A percentile compares a stretch with the other conserved stretches of the same genome.
These are phyloP conservation scores for Tricholomella constricta DNA, from an alignment of 768 basidiomycete genomes.

Conservation along the genomic window DNA sequence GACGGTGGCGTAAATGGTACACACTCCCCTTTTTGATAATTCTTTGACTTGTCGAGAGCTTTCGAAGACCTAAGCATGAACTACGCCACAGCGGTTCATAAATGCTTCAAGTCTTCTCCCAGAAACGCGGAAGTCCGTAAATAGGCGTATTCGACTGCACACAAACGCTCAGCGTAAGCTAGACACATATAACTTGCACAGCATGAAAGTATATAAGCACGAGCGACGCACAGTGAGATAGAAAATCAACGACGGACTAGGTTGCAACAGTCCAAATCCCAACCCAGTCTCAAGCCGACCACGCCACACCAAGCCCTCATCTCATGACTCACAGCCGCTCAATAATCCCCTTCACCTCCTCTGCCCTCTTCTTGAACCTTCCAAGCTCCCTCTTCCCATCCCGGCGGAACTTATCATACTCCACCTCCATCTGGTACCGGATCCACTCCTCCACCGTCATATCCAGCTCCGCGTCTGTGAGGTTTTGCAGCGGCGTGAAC, in stretches of 20 bases:
- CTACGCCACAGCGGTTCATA: too few relatives aligned
- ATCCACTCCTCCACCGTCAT: conserved; percentile 90
- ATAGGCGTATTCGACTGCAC: too few relatives aligned
- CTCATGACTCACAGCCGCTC: conserved; percentile 39
- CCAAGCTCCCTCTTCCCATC: conserved; percentile 47
- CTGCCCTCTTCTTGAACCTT: conserved; percentile 42
- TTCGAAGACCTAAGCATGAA: too few relatives aligned
- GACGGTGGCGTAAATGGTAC: too few relatives aligned
- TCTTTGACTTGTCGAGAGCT: too few relatives aligned
- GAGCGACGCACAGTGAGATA: neutral
- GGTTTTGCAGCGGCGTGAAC: conserved; percentile 40
- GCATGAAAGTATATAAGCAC: neutral
- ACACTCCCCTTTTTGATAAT: too few relatives aligned
- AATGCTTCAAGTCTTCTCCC: too few relatives aligned
- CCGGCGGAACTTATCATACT: conserved; percentile 57
- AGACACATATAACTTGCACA: neutral
- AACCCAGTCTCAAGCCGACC: neutral
- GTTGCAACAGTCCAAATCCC: neutral
- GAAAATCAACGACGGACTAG: neutral
- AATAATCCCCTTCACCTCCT: conserved; percentile 41
- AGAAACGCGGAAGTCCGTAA: too few relatives aligned
- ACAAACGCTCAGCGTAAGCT: neutral
- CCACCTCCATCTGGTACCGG: conserved; percentile 67
- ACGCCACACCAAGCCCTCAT: conserved; percentile 2
- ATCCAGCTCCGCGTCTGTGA: conserved; percentile 66